Percentiles rank a stretch among this genome's conserved stretches.
phyloP scores from a whole-genome alignment of 306 rosid species.

The Aeschynomene evenia region DNA sequence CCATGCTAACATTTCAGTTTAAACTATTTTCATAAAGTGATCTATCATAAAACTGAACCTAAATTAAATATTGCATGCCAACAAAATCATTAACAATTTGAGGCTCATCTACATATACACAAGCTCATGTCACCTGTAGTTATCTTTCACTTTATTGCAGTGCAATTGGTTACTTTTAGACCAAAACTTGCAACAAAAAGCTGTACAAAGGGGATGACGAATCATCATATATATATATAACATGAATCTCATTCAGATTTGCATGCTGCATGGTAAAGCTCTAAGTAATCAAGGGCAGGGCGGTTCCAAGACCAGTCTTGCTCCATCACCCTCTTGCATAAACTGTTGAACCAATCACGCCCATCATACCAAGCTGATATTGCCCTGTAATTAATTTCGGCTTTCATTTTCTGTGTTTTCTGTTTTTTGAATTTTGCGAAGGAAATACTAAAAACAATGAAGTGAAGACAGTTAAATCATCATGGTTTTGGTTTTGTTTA shows the following conservation, averaged over 20 bases:
- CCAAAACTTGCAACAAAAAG: conserved; percentile 25
- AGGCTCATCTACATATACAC: conserved; percentile 23
- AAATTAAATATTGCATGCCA: conserved; percentile 35
- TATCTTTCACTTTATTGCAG: conserved; percentile 4
- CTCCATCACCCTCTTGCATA: conserved; percentile 94
- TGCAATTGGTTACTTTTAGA: conserved; percentile 22
- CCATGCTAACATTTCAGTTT: conserved; percentile 12
- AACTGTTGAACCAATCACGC: conserved; percentile 75
- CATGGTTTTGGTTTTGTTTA: too few species aligned
- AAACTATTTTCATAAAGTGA: conserved; percentile 9
- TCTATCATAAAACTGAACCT: conserved; percentile 31
- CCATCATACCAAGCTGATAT: conserved; percentile 75
- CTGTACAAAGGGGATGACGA: conserved; percentile 50
- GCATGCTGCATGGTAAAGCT: conserved; percentile 88
- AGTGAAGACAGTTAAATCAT: too few species aligned
- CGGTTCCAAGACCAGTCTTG: conserved; percentile 99
- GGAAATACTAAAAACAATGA: too few species aligned
- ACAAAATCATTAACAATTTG: conserved; percentile 34
- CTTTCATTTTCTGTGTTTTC: too few species aligned
- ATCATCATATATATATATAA: conserved; percentile 13
- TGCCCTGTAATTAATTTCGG: too few species aligned
- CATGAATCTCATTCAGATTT: conserved; percentile 40
- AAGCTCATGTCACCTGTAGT: conserved; percentile 11
- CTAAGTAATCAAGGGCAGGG: conserved; percentile 93
- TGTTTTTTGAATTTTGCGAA: too few species aligned